Conservation (phyloP, 2,329 filamentous ascomycete genomes). For the Penicillium sp. region DNA sequence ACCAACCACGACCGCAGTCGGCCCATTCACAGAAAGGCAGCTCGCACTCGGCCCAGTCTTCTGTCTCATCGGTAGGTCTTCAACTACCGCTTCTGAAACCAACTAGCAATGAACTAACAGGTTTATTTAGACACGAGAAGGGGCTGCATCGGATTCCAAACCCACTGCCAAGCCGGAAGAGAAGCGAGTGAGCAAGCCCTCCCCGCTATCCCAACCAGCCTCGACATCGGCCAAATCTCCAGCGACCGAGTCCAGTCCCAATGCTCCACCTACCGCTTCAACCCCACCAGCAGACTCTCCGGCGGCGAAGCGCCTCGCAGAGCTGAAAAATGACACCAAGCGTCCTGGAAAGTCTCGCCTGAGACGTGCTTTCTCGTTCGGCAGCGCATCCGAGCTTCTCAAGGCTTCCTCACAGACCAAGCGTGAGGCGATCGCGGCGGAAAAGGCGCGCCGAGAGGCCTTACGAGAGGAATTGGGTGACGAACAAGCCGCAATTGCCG, state of each 20-base stretch:
- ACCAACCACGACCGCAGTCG: slow-evolving; percentile 32
- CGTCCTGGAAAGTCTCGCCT: slow-evolving; percentile 83
- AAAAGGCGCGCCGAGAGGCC: slow-evolving; percentile 65
- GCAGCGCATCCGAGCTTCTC: slow-evolving; percentile 86
- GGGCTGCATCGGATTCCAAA: slow-evolving; percentile 20
- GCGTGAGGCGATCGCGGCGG: slow-evolving; percentile 46
- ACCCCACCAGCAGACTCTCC: slow-evolving; percentile 55
- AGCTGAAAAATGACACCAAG: slow-evolving; percentile 77
- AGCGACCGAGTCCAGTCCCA: slow-evolving; percentile 17
- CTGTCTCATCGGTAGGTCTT: slow-evolving; percentile 64
- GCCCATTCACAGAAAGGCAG: slow-evolving; percentile 55
- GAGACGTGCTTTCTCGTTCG: slow-evolving; percentile 91
- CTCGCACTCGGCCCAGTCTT: slow-evolving; percentile 52
- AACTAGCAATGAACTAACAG: not conserved
- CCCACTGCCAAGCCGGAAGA: slow-evolving; percentile 61
- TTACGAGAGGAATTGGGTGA: slow-evolving; percentile 71
- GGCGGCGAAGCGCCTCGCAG: slow-evolving; percentile 79
- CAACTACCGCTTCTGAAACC: not conserved
- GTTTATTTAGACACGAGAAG: slow-evolving; percentile 24
- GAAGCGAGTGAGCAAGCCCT: slow-evolving; percentile 67
- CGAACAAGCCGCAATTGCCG: slow-evolving; percentile 87
- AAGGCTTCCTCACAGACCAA: slow-evolving; percentile 66
- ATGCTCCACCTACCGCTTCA: slow-evolving; percentile 26
- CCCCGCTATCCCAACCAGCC: slow-evolving; percentile 70
- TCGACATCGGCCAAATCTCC: slow-evolving; percentile 44